Evolutionary conservation across 2,329 filamentous ascomycete species (phyloP).

Genomic region (Alternaria ventricosa): DNA sequence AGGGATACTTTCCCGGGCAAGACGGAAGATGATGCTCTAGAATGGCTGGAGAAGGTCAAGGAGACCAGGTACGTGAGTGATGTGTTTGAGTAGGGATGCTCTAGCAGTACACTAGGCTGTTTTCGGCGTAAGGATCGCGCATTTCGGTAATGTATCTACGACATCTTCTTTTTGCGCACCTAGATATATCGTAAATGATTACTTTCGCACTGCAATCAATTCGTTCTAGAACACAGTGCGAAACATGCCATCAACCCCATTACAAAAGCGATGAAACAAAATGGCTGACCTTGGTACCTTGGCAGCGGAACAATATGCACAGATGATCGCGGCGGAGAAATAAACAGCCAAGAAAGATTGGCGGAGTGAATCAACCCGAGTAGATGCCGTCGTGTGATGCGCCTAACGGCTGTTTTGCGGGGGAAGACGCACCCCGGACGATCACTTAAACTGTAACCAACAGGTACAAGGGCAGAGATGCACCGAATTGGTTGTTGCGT

Average conservation of each 20-base stretch:
- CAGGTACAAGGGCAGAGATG: neutral
- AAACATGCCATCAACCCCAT: neutral
- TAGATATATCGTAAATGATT: neutral
- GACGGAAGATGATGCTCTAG: slow-evolving; percentile 3
- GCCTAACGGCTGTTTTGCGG: neutral
- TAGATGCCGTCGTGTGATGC: neutral
- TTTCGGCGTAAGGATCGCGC: neutral
- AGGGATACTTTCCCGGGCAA: slow-evolving; percentile 2
- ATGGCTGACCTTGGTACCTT: slow-evolving; percentile 1
- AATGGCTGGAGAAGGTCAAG: slow-evolving; percentile 8
- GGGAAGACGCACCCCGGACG: neutral
- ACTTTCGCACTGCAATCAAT: neutral
- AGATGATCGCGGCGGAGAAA: slow-evolving; percentile 3
- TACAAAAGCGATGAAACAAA: neutral
- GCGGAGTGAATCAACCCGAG: slow-evolving; percentile 1
- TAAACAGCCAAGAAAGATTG: neutral
- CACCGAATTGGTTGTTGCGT: neutral
- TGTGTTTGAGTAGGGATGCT: slow-evolving; percentile 6
- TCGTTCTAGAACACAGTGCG: neutral
- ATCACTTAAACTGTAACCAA: neutral
- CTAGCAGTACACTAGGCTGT: neutral
- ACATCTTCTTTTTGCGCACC: neutral
- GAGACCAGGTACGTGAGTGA: slow-evolving; percentile 12
- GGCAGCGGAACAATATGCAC: slow-evolving; percentile 1
- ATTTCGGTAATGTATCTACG: neutral